Base-by-base conservation (phyloP, 2,329 filamentous ascomycete species). In the Ophiostoma triangulosporum region DNA sequence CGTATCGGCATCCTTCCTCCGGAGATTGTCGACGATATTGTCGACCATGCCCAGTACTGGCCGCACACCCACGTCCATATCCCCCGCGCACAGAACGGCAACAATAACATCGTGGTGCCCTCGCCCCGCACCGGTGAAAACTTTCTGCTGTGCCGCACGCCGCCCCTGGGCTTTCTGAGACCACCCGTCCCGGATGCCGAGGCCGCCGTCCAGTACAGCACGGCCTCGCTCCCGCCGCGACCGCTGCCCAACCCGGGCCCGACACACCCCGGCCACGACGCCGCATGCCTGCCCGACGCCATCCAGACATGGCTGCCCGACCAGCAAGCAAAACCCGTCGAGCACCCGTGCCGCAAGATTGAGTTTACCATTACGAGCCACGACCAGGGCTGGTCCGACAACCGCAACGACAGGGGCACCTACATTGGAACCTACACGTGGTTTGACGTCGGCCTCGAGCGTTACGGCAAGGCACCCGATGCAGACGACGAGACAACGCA, bases 31-130 rank as follows among this genome's bases (percentile, higher is more conserved):
- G 73, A 82, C 60, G 62, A 64, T 46, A 72, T 84, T 46, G 64
- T 83, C 52, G 79, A 84, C 60, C 62, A 68, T 27, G 80, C 78
- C 53, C 78, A 82, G 64, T 83, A 83, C 64, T 84, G 80, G 80
- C 73, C 73, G 14, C 74, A 74, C 58, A 72, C 73, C 1, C 64
- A 57, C 11, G 15, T 20, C n/a, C 4, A 32, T 4, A 20, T n/a
- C 22, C 12, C 9, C 5, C 12, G n/a, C 12, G 2, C 3, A 36
- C 12, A 12, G 12, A 9, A 3, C 2, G 68, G 72, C 57, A 62
- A 74, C 2, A 69, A 73, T 57, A 62, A 74, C 55, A 50, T 60
- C 32, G 69, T 75, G 27, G 27, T 75, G 69, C 61, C 73, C 11
- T 15, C 38, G 14, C 20, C 0, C 20, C 17, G 1, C 8, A 24